phyloP scores from a whole-genome alignment of 139 green algal species.

The Chlorella sp. region DNA sequence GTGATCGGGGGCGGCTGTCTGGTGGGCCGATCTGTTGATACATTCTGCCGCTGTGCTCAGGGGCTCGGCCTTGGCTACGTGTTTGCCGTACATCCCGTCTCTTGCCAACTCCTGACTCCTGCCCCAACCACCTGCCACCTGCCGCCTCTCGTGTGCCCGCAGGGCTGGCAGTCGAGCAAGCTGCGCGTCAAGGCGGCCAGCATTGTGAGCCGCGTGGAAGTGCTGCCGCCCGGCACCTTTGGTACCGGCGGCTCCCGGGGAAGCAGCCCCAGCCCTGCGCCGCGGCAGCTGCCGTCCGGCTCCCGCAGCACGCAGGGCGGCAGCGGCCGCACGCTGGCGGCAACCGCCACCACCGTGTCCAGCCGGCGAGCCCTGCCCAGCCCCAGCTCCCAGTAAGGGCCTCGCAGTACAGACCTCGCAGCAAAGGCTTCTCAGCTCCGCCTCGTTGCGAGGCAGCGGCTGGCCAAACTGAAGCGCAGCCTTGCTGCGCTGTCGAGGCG shows the following conservation, averaged over 20 bases:
- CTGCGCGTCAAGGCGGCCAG: conserved; percentile 74
- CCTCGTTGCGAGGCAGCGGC: too few relatives aligned
- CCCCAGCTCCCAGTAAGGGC: neutral
- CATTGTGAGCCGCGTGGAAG: conserved; percentile 45
- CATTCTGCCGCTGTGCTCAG: too few relatives aligned
- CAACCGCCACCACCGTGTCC: neutral
- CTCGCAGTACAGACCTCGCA: too few relatives aligned
- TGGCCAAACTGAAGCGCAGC: too few relatives aligned
- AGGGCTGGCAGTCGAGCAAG: conserved; percentile 78
- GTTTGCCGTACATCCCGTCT: neutral
- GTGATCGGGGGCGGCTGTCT: neutral
- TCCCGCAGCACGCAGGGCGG: neutral
- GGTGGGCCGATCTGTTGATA: too few relatives aligned
- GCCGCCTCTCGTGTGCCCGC: neutral
- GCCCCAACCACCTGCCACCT: neutral
- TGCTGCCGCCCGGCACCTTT: conserved; percentile 42
- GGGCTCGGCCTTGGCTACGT: too few relatives aligned
- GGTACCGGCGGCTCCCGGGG: conserved; percentile 25
- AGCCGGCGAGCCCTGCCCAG: conserved; percentile 18
- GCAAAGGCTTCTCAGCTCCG: too few relatives aligned
- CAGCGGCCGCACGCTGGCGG: neutral
- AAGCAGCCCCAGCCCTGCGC: neutral
- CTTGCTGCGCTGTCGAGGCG: too few relatives aligned
- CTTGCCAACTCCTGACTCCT: too few relatives aligned
- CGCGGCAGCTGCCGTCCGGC: neutral